A percentile compares a stretch with the other conserved stretches of the same genome.
Conservation (phyloP, 768 basidiomycete genomes). For the Coprinellus micaceus region DNA sequence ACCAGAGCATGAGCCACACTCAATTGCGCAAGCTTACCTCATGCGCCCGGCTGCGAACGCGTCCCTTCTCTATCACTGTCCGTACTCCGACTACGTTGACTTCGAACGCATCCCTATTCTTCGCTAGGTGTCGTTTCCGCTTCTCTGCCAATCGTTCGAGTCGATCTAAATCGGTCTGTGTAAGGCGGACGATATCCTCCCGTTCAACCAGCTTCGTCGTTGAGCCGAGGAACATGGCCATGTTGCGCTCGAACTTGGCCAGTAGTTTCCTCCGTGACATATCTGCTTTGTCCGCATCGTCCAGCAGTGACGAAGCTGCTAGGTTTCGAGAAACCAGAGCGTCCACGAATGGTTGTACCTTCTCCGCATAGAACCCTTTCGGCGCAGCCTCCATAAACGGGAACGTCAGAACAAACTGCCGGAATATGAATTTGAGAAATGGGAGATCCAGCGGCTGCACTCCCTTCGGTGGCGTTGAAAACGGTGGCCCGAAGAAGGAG, state of each 20-base stretch:
- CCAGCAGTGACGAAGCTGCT: slow-evolving; percentile 47
- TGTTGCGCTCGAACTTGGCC: slow-evolving; percentile 77
- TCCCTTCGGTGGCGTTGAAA: slow-evolving; percentile 64
- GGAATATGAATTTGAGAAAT: slow-evolving; percentile 84
- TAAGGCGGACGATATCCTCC: slow-evolving; percentile 89
- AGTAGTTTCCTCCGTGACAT: slow-evolving; percentile 66
- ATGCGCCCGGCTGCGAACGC: slow-evolving; percentile 80
- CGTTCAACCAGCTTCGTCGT: slow-evolving; percentile 78
- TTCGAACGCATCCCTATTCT: slow-evolving; percentile 63
- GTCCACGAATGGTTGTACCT: slow-evolving; percentile 91
- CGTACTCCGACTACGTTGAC: slow-evolving; percentile 91
- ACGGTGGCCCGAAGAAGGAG: slow-evolving; percentile 86
- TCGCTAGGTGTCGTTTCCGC: slow-evolving; percentile 46
- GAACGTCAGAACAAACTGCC: slow-evolving; percentile 90
- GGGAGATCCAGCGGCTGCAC: slow-evolving; percentile 61
- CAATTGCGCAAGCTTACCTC: slow-evolving; percentile 56
- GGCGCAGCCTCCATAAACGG: slow-evolving; percentile 91
- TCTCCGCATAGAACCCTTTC: slow-evolving; percentile 87
- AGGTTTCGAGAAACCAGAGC: slow-evolving; percentile 81
- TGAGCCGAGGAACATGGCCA: slow-evolving; percentile 75
- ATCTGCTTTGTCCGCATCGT: slow-evolving; percentile 45
- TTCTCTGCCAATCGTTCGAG: slow-evolving; percentile 70
- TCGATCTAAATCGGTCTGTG: slow-evolving; percentile 77
- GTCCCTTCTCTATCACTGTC: slow-evolving; percentile 76
- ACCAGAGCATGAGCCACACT: slow-evolving; percentile 3